Evolutionary conservation across 257 asterid genomes (phyloP), one percentile per base, ranked within the genome.

Genomic region (Marsdenia floribunda): DNA sequence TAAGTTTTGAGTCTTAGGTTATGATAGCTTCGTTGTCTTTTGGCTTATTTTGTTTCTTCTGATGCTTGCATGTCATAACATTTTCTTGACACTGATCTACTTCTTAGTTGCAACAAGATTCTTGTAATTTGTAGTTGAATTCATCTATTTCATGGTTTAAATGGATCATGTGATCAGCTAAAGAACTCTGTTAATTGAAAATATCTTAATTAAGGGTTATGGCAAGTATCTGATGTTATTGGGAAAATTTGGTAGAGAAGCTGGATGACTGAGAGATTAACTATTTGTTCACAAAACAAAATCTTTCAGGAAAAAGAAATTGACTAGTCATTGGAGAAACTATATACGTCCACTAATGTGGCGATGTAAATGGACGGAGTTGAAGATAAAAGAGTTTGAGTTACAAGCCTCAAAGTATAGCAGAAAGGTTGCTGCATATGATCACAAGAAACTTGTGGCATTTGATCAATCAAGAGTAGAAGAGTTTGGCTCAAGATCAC

Each of bases 321-420:
- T 88, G 83, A 87, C 98, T 35, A 75, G 83, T 80, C 97, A 91
- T 33, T 93, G 98, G 98, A 88, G 93, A 83, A 87, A 83, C 84
- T 90, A 81, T 80, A 83, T 93, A 83, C 89, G 79, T 64, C 97
- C 97, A 81, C 73, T 93, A 59, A 91, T 89, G 97, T 91, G 98
- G 98, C 85, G 98, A 74, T 87, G 97, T 87, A 93, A 90, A 81
- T 93, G 97, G 97, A 75, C 90, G 49, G 98, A 91, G 80, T 70
- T 93, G 80, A 87, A 80, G 85, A 82, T 89, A 81, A 93, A 88
- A 82, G 90, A 86, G 68, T 78, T 89, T 55, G 92, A 89, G 79
- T 87, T 83, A 16, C 90, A 78, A 81, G 90, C 93, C 75, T 83
- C 89, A 63, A 90, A 81, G 71, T 89, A 90, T 69, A 79, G 72